A percentile compares a stretch with the other conserved stretches of the same genome.
phyloP scores from a whole-genome alignment of 2,329 filamentous ascomycete species.

The Xylogone sp. region DNA sequence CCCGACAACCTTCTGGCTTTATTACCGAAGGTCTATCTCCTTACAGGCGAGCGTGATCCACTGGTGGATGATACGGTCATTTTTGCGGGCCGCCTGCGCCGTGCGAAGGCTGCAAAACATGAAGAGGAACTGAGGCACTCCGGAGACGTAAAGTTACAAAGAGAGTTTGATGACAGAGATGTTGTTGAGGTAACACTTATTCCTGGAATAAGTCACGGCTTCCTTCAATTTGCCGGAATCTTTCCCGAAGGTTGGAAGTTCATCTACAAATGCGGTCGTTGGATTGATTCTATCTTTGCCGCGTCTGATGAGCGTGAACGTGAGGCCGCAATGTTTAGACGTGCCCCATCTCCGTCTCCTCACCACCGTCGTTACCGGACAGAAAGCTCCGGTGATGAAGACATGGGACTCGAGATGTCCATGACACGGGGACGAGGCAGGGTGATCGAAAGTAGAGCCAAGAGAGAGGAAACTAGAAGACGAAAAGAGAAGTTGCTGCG shows the following conservation, averaged over 20 bases:
- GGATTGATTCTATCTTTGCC: constrained; percentile 78
- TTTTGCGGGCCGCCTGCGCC: constrained; percentile 82
- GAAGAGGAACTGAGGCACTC: constrained; percentile 42
- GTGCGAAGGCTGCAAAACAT: constrained; percentile 62
- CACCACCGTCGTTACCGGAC: constrained; percentile 17
- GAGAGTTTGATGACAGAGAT: constrained; percentile 66
- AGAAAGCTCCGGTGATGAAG: constrained; percentile 62
- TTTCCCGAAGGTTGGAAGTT: constrained; percentile 91
- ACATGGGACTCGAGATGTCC: constrained; percentile 77
- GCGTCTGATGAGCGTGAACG: constrained; percentile 36
- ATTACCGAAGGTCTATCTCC: constrained; percentile 93
- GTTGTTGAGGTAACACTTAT: constrained; percentile 80
- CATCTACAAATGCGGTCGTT: constrained; percentile 71
- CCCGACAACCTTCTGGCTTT: constrained; percentile 76
- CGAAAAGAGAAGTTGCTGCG: constrained; percentile 29
- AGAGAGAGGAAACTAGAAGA: constrained; percentile 42
- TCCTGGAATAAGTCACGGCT: constrained; percentile 88
- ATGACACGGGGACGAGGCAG: constrained; percentile 39
- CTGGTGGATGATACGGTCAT: constrained; percentile 96
- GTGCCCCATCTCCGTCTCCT: constrained; percentile 1
- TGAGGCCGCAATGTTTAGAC: constrained; percentile 20
- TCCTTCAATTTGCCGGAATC: constrained; percentile 83
- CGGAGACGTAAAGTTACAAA: constrained; percentile 49
- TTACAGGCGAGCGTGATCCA: constrained; percentile 93
- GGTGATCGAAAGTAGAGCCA: constrained; percentile 25